A percentile compares a stretch with the other conserved stretches of the same genome.
Evolutionary conservation across 2,329 filamentous ascomycete genomes (phyloP).

Genomic region (Claviceps purpurea): DNA sequence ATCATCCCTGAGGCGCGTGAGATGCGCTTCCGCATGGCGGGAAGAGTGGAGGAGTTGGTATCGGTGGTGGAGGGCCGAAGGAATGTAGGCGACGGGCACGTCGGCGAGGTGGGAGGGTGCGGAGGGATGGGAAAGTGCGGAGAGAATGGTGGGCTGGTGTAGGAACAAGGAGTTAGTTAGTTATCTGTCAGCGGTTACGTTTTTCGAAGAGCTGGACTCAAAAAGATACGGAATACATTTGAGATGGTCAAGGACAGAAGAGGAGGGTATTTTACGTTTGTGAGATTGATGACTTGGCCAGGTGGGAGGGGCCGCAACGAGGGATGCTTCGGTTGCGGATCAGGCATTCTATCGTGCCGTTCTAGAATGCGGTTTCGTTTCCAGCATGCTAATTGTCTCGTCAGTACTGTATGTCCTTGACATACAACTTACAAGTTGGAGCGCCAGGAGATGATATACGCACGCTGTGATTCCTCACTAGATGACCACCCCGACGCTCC

Average conservation of each 20-base stretch:
- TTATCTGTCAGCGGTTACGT: neutral
- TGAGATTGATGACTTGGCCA: slow-evolving; percentile 2
- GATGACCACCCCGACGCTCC: neutral
- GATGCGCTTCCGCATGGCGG: slow-evolving; percentile 1
- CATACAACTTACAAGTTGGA: too few species aligned
- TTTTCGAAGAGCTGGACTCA: too few species aligned
- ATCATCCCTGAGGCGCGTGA: neutral
- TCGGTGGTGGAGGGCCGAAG: slow-evolving; percentile 9
- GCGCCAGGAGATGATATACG: neutral
- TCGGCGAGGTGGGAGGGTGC: slow-evolving; percentile 11
- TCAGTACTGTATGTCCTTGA: too few species aligned
- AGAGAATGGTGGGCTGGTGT: slow-evolving; percentile 9
- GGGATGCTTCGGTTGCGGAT: neutral
- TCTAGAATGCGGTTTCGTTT: neutral
- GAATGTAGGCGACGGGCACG: slow-evolving; percentile 8
- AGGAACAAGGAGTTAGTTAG: slow-evolving; percentile 4
- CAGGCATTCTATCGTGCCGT: neutral
- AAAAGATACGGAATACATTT: too few species aligned
- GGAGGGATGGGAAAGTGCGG: slow-evolving; percentile 10
- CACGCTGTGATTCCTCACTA: neutral
- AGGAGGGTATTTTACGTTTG: slow-evolving; percentile 7
- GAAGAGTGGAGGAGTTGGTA: slow-evolving; percentile 8
- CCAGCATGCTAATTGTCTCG: neutral
- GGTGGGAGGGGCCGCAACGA: neutral
- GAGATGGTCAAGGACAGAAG: neutral